phyloP scores from a whole-genome alignment of 768 basidiomycete genomes.

The Cystofilobasidium capitatum region DNA sequence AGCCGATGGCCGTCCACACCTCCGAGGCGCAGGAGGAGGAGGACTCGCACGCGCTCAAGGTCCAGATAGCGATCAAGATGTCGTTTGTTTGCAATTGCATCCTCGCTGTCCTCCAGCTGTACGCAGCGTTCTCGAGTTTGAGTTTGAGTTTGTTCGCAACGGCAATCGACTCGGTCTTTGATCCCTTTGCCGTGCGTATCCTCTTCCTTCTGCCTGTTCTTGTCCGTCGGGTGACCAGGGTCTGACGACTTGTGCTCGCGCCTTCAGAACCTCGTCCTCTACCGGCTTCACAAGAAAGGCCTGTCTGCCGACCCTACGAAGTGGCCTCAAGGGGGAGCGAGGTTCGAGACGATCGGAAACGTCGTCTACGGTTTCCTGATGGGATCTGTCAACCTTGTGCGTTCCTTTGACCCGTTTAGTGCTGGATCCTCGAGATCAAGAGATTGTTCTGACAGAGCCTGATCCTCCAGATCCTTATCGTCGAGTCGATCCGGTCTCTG shows the following conservation, averaged over 20 bases:
- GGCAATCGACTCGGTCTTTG: conserved; percentile 29
- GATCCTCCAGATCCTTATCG: conserved; percentile 54
- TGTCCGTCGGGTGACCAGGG: neutral
- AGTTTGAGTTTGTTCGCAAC: conserved; percentile 68
- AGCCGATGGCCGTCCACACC: conserved; percentile 78
- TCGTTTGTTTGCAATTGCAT: conserved; percentile 63
- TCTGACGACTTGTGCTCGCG: neutral
- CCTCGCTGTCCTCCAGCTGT: conserved; percentile 72
- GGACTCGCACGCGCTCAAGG: conserved; percentile 59
- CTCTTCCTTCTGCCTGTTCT: neutral
- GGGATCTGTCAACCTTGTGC: conserved; percentile 69
- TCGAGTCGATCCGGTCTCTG: conserved; percentile 71
- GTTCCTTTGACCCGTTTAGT: neutral
- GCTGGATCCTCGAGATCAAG: no score
- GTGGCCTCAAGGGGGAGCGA: conserved; percentile 32
- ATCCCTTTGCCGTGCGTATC: conserved; percentile 41
- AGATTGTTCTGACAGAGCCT: neutral
- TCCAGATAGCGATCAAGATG: conserved; percentile 78
- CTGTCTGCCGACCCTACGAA: conserved; percentile 39
- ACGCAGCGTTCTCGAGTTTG: conserved; percentile 74
- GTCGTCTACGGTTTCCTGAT: conserved; percentile 70
- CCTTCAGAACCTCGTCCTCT: conserved; percentile 36
- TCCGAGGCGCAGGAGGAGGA: conserved; percentile 66
- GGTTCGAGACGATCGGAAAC: conserved; percentile 81
- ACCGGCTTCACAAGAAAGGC: conserved; percentile 70